These are phyloP conservation scores for Zymoseptoria passerinii DNA, from an alignment of 2,329 filamentous ascomycete genomes.

Conservation along the genomic window DNA sequence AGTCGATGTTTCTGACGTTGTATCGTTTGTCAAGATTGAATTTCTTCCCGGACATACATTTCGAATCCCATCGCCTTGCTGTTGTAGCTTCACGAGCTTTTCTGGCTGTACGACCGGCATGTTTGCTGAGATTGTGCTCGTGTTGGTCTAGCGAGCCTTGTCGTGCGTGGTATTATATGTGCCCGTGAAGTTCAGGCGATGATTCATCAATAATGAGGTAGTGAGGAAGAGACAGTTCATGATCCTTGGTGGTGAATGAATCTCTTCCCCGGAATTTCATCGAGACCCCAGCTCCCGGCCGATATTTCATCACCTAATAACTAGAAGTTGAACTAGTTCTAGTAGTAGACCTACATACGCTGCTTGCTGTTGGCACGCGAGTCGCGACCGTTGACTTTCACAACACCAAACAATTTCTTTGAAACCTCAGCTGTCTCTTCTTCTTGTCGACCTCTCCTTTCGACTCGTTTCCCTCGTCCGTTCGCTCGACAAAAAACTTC, in stretches of 20 bases:
- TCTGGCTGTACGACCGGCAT: conserved; percentile 93
- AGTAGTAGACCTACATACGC: too few relatives aligned
- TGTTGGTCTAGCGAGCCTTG: not conserved
- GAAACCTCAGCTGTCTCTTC: not conserved
- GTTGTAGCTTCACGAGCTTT: conserved; percentile 83
- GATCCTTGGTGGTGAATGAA: not conserved
- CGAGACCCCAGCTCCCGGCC: too few relatives aligned
- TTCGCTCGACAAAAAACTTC: not conserved
- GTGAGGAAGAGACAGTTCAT: not conserved
- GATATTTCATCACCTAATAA: too few relatives aligned
- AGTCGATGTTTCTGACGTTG: conserved; percentile 8
- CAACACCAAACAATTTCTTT: not conserved
- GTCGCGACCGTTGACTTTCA: not conserved
- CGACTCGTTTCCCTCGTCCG: not conserved
- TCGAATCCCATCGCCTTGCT: conserved; percentile 77
- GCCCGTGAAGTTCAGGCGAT: not conserved
- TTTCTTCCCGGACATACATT: conserved; percentile 54
- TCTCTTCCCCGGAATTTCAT: not conserved
- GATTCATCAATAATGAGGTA: not conserved
- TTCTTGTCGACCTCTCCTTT: not conserved
- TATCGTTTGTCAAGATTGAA: conserved; percentile 26
- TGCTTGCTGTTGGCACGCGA: not conserved
- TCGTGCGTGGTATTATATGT: not conserved
- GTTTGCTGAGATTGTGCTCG: conserved; percentile 7
- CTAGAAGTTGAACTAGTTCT: too few relatives aligned